These are phyloP conservation scores for Globisporangium middletonii DNA, from an alignment of 352 stramenopile genomes.

Conservation along the genomic window DNA sequence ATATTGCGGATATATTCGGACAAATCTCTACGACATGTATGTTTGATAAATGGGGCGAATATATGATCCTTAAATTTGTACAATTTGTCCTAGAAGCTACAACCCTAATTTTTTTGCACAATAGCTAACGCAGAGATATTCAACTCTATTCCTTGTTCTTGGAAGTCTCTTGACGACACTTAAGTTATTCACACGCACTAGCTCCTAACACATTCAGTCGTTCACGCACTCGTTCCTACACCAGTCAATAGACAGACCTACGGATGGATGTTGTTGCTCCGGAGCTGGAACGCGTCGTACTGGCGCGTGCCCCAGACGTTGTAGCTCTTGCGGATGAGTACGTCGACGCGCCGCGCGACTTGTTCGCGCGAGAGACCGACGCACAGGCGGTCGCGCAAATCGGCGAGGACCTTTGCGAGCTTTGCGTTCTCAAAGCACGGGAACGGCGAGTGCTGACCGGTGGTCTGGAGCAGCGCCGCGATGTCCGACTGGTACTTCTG, in stretches of 20 bases:
- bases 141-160: too few relatives aligned
- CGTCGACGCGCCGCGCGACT: constrained; percentile 63
- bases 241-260: constrained; percentile 16
- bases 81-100: too few relatives aligned
- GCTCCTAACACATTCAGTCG: too few relatives aligned
- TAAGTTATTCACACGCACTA: too few relatives aligned
- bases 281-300: constrained; percentile 88
- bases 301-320: constrained; percentile 86
- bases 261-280: constrained; percentile 87
- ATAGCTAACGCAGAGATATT: too few relatives aligned
- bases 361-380: constrained; percentile 61
- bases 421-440: constrained; percentile 88
- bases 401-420: constrained; percentile 49
- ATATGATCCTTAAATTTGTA: too few relatives aligned
- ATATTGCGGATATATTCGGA: too few relatives aligned
- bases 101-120: too few relatives aligned
- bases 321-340: constrained; percentile 86
- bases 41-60: too few relatives aligned
- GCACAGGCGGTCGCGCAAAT: constrained; percentile 63
- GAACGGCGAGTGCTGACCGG: constrained; percentile 92
- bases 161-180: too few relatives aligned
- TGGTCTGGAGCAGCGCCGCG: constrained; percentile 93
- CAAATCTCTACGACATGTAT: too few relatives aligned
- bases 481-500: constrained; percentile 93
- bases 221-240: too few relatives aligned